Evolutionary conservation across 495 filamentous ascomycete genomes (phyloP).

Genomic region (Penicillium malachiteum): DNA sequence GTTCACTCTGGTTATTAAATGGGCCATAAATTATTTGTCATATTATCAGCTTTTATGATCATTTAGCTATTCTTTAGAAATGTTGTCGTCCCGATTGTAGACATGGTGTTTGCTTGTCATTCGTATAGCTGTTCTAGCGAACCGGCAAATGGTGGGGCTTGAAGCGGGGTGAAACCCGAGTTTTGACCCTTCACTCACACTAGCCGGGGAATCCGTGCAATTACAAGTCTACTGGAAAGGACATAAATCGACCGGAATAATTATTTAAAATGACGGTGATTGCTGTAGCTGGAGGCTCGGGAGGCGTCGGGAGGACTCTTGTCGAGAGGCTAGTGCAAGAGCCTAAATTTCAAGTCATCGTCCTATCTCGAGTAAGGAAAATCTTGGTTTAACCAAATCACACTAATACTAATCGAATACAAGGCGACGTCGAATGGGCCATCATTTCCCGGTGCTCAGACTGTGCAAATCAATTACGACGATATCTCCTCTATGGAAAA

Average conservation of each 20-base stretch:
- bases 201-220: no score
- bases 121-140: not conserved
- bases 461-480: conserved; percentile 42
- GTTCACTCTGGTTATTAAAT: not conserved
- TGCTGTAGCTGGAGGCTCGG: conserved; percentile 56
- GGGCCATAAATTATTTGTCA: no score
- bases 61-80: no score
- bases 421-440: not conserved
- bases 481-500: conserved; percentile 36
- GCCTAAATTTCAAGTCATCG: conserved; percentile 40
- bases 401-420: not conserved
- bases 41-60: no score
- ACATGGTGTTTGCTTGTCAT: no score
- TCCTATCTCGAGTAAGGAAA: conserved; percentile 40
- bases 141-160: conserved; percentile 10
- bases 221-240: no score
- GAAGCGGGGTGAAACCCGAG: conserved; percentile 7
- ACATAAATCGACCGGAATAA: no score
- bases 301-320: conserved; percentile 50
- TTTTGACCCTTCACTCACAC: not conserved
- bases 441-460: conserved; percentile 5
- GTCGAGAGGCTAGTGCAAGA: conserved; percentile 43
- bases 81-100: no score
- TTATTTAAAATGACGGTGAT: conserved; percentile 35
- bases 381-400: not conserved